Conservation (phyloP, 345 rosid species). For the Dipteronia sinensis region DNA sequence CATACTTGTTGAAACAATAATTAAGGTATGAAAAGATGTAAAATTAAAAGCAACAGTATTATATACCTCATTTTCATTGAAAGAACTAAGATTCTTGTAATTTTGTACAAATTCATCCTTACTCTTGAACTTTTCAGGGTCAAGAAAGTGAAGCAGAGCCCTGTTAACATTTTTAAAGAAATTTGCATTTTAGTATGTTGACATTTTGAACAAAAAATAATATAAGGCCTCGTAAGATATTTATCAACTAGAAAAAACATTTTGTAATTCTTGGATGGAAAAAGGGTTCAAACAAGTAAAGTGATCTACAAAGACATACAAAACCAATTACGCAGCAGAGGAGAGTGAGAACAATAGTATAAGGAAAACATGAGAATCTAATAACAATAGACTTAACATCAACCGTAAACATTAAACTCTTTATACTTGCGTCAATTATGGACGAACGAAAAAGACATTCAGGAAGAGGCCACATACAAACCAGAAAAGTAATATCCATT, state of each 20-base stretch:
- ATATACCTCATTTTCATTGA: constrained; percentile 89
- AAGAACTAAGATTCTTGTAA: constrained; percentile 96
- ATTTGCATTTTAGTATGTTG: not conserved
- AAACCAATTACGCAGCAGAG: not conserved
- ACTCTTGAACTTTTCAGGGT: constrained; percentile 81
- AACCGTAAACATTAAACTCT: not conserved
- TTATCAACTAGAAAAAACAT: not conserved
- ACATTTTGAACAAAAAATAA: not conserved
- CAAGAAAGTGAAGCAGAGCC: constrained; percentile 99
- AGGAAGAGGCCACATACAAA: not conserved
- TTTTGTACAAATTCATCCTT: constrained; percentile 96
- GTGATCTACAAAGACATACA: not conserved
- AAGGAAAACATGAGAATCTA: not conserved
- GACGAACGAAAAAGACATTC: not conserved
- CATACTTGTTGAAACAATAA: constrained; percentile 4
- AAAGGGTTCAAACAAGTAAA: not conserved
- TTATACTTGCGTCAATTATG: not conserved
- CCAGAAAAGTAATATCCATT: too few relatives aligned
- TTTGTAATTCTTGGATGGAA: not conserved
- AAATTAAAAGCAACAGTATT: constrained; percentile 12
- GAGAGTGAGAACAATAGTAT: not conserved
- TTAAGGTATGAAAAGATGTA: constrained; percentile 1
- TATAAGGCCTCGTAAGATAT: not conserved
- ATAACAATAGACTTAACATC: not conserved
- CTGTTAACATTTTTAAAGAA: constrained; percentile 35